Percentiles rank a stretch among this genome's conserved stretches.
Conservation (phyloP, 164 flowering plant species). For the Tinospora cordifolia region DNA sequence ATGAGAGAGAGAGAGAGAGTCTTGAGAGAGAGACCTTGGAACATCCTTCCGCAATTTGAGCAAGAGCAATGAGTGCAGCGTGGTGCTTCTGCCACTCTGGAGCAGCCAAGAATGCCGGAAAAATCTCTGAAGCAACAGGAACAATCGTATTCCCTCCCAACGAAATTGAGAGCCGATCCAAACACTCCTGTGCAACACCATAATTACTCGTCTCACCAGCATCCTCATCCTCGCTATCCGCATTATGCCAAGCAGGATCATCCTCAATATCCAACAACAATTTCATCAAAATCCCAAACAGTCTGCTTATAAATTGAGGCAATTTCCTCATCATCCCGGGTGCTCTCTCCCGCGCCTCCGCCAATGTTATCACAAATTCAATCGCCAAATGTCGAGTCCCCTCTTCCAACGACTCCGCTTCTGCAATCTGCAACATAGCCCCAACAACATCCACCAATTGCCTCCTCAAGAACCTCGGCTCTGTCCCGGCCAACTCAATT, state of each 20-base stretch:
- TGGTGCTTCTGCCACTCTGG: conserved; percentile 99
- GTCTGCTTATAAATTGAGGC: conserved; percentile 80
- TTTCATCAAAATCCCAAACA: conserved; percentile 76
- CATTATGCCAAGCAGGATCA: conserved; percentile 81
- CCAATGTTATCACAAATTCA: conserved; percentile 87
- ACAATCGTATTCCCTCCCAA: conserved; percentile 93
- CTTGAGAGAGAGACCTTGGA: conserved; percentile 93
- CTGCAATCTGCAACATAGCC: conserved; percentile 88
- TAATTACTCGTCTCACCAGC: conserved; percentile 91
- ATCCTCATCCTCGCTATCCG: conserved; percentile 84
- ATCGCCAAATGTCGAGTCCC: conserved; percentile 86
- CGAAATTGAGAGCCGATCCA: conserved; percentile 76
- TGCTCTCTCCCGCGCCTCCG: conserved; percentile 93
- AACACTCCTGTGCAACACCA: conserved; percentile 90
- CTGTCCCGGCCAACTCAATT: conserved; percentile 90
- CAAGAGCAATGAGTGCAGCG: conserved; percentile 88
- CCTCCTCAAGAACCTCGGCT: conserved; percentile 80
- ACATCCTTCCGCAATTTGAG: conserved; percentile 98
- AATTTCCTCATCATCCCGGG: conserved; percentile 99
- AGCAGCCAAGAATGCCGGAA: conserved; percentile 73
- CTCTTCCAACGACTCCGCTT: conserved; percentile 81
- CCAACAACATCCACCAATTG: conserved; percentile 85
- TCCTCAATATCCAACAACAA: conserved; percentile 93
- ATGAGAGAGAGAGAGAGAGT: too few relatives aligned
- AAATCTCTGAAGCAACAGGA: conserved; percentile 84